Evolutionary conservation across 2,329 filamentous ascomycete genomes (phyloP).

Genomic region (Xylariales sp.): DNA sequence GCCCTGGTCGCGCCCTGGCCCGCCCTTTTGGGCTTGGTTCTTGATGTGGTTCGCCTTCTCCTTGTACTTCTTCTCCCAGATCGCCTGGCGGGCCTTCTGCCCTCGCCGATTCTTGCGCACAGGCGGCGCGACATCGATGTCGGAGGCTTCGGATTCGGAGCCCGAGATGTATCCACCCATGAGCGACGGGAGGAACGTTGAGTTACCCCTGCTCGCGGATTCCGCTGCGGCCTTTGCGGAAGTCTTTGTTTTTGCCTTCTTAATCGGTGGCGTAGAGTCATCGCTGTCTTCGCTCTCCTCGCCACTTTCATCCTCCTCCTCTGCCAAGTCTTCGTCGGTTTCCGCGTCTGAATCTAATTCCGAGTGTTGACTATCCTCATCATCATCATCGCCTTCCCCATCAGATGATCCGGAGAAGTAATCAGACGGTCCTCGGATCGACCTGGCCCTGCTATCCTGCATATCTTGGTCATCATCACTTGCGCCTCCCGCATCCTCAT

Average conservation of each 20-base stretch:
- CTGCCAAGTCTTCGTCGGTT: slow-evolving; percentile 21
- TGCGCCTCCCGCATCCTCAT: slow-evolving; percentile 26
- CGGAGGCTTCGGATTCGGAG: slow-evolving; percentile 61
- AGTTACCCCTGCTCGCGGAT: slow-evolving; percentile 26
- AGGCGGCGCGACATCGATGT: slow-evolving; percentile 56
- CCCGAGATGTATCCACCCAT: slow-evolving; percentile 79
- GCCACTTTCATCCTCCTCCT: slow-evolving; percentile 21
- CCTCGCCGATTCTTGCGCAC: slow-evolving; percentile 70
- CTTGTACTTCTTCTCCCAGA: slow-evolving; percentile 79
- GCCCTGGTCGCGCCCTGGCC: slow-evolving; percentile 40
- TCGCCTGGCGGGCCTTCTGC: slow-evolving; percentile 71
- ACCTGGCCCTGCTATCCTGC: slow-evolving; percentile 17
- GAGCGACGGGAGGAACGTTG: slow-evolving; percentile 69
- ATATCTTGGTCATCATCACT: slow-evolving; percentile 23
- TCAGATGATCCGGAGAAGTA: slow-evolving; percentile 9
- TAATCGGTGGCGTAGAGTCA: slow-evolving; percentile 21
- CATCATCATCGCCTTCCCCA: slow-evolving; percentile 11
- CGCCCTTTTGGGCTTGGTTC: slow-evolving; percentile 28
- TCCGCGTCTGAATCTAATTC: slow-evolving; percentile 6
- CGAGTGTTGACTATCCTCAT: slow-evolving; percentile 12
- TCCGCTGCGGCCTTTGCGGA: slow-evolving; percentile 13
- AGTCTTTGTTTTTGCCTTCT: slow-evolving; percentile 24
- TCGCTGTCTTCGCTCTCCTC: slow-evolving; percentile 21
- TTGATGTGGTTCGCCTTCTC: slow-evolving; percentile 63
- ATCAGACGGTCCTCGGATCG: slow-evolving; percentile 11